Evolutionary conservation across 441 rosid genomes (phyloP), one percentile per base, ranked within the genome.

Genomic region (Omphalea diandra): DNA sequence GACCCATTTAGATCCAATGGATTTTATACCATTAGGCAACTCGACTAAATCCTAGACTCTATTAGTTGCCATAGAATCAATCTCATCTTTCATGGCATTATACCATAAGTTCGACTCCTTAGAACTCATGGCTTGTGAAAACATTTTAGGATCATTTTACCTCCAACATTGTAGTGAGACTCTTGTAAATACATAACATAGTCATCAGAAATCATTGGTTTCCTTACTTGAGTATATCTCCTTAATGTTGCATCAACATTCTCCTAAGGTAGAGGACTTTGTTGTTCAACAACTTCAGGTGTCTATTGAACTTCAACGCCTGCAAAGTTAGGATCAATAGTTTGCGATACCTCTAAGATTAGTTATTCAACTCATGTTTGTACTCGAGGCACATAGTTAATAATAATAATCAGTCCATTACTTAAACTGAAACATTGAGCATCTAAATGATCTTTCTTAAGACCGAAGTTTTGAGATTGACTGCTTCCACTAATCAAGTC

Each of bases 1-100:
- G 2, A 61, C 10, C 10, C 35, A 60, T 61, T 70, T 70, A 27
- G 33, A 59, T 6, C 66, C 27, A 31, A 60, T 36, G 9, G 38
- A 4, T 1, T 4, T 36, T 15, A 10, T 14, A 0, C 9, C 14
- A 15, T 35, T 0, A 10, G 12, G 31, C 11, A 62, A 52, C 32
- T 61, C 20, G 2, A 50, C 4, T 14, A 70, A 6, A 5, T 49
- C 17, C 38, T 17, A 62, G 2, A 70, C 41, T 10, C 5, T 0
- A 15, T 44, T 63, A 1, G 6, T 0, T 10, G 12, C 8, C 18
- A 69, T 69, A 0, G 33, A 69, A 9, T 32, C 0, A 8, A 68
- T 55, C 1, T 68, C 7, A 53, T 67, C 36, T 0, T 10, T 36
- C 62, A 53, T 54, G 0, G n/a, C n/a, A 40, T 40, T 10, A 2